Evolutionary conservation across 495 filamentous ascomycete genomes (phyloP).

Genomic region (Cenococcum geophilum): DNA sequence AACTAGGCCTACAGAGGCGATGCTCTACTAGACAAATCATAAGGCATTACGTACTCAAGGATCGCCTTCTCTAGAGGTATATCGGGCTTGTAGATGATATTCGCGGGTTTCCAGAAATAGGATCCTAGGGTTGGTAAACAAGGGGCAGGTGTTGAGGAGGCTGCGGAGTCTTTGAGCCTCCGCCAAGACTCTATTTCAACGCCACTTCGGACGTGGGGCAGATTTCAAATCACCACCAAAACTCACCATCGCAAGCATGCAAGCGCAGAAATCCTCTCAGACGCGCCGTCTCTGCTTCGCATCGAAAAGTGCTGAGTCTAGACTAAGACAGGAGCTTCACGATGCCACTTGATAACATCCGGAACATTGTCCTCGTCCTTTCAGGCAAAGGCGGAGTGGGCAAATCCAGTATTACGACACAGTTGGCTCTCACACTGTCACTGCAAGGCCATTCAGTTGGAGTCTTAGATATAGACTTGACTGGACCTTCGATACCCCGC

Average conservation of each 20-base stretch:
- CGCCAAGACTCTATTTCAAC: not conserved
- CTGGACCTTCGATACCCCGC: conserved; percentile 90
- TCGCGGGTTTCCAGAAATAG: not conserved
- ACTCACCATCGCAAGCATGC: not conserved
- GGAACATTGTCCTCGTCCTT: conserved; percentile 55
- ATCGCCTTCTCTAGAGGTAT: no score
- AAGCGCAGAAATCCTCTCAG: not conserved
- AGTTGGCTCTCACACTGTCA: conserved; percentile 85
- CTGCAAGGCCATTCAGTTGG: conserved; percentile 80
- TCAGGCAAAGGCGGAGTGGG: conserved; percentile 97
- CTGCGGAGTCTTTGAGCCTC: not conserved
- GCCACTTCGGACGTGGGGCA: not conserved
- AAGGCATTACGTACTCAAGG: no score
- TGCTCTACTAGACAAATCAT: no score
- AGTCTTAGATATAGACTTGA: conserved; percentile 93
- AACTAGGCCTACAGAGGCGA: no score
- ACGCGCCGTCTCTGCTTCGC: not conserved
- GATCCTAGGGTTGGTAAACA: not conserved
- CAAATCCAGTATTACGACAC: conserved; percentile 93
- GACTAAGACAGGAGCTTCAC: not conserved
- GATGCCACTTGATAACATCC: conserved; percentile 41
- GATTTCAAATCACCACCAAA: not conserved
- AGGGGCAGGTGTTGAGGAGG: not conserved
- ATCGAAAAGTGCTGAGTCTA: not conserved
- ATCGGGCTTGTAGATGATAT: no score